phyloP scores from a whole-genome alignment of 257 asterid species.

The Striga asiatica region DNA sequence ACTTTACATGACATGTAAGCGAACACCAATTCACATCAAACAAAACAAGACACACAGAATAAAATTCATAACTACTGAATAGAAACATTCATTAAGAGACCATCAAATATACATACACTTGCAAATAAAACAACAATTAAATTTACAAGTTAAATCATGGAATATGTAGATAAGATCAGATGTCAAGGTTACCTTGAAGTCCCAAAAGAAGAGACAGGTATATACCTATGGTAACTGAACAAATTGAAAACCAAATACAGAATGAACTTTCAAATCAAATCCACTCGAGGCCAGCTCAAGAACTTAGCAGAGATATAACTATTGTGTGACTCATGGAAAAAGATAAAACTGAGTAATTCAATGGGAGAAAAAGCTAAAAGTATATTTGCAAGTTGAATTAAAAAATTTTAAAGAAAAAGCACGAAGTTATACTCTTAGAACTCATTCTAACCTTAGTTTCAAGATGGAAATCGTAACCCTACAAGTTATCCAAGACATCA shows the following conservation, averaged over 20 bases:
- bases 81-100: too few species aligned
- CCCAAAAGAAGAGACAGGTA: background rate
- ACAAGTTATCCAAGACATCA: background rate
- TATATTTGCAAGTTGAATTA: background rate
- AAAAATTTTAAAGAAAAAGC: background rate
- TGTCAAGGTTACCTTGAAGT: background rate
- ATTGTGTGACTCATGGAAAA: background rate
- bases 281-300: background rate
- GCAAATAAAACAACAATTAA: background rate
- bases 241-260: background rate
- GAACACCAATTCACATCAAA: conserved; percentile 7
- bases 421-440: background rate
- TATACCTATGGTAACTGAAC: background rate
- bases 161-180: background rate
- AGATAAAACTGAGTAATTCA: background rate
- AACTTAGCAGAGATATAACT: background rate
- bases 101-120: too few species aligned
- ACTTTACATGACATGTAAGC: background rate
- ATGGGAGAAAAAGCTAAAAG: background rate
- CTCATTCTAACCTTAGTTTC: background rate
- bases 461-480: background rate
- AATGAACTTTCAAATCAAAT: background rate
- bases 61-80: background rate
- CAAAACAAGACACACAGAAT: background rate
- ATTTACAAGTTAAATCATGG: background rate